phyloP scores from a whole-genome alignment of 2,329 filamentous ascomycete genomes.

The Cercospora sp. region DNA sequence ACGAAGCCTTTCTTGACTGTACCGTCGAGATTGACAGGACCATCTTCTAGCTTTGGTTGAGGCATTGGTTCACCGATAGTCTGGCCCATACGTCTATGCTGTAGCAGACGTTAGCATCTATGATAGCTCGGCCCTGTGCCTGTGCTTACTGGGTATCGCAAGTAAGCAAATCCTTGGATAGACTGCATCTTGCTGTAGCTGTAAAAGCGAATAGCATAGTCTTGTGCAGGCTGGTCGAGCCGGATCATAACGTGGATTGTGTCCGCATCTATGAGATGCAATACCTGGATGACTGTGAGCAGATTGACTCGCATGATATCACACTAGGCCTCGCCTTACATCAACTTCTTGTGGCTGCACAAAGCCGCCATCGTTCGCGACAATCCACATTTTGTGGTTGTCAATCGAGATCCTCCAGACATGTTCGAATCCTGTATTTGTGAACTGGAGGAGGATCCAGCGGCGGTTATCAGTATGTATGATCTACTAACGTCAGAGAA shows the following conservation, averaged over 20 bases:
- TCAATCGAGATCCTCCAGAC: constrained; percentile 26
- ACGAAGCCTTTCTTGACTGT: constrained; percentile 16
- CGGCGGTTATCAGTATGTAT: constrained; percentile 22
- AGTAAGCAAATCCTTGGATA: constrained; percentile 24
- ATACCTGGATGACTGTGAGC: constrained; percentile 3
- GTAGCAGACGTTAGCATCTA: neutral
- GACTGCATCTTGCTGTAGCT: constrained; percentile 23
- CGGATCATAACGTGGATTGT: constrained; percentile 24
- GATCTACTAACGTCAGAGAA: constrained; percentile 13
- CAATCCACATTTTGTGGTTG: constrained; percentile 25
- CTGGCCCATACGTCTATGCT: constrained; percentile 14
- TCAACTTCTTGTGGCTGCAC: constrained; percentile 24
- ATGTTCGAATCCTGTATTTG: constrained; percentile 24
- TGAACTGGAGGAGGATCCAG: constrained; percentile 26
- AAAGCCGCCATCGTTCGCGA: constrained; percentile 26
- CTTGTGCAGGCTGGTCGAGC: constrained; percentile 19
- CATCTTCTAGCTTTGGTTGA: constrained; percentile 15
- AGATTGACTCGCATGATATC: neutral
- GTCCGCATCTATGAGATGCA: constrained; percentile 23
- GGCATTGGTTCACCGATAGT: constrained; percentile 22
- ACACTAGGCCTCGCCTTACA: neutral
- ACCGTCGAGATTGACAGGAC: constrained; percentile 21
- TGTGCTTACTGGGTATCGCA: constrained; percentile 18
- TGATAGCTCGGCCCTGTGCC: no score
- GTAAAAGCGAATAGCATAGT: constrained; percentile 26